Base-by-base conservation (phyloP, 2,329 filamentous ascomycete genomes). In the Colletotrichum sp. region DNA sequence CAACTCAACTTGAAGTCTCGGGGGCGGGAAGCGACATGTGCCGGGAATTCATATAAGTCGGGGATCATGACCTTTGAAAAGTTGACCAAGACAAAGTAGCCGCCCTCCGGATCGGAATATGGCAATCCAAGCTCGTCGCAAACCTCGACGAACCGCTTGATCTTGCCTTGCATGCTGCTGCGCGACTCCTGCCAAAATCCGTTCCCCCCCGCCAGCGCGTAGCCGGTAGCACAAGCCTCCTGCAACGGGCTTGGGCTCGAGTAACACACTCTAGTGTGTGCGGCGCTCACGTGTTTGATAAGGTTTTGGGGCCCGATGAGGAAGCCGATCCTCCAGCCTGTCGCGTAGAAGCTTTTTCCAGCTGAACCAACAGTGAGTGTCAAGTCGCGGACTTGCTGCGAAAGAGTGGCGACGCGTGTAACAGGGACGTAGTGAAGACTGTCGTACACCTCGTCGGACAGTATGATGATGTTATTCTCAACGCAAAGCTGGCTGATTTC, bases 301-400 rank as follows among this genome's bases (percentile, higher is more conserved):
- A 98, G 88, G 76, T 98, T 91, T 68, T 95, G 91, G 0, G 95
- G 96, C 0, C 97, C 97, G 82, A 98, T 97, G 48, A 99, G 88
- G 92, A 96, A 99, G 70, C 97, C 91, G 7, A 98, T 96, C 74
- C 97, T 93, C 97, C 97, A 99, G 64, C 97, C 97, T 0, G 97
- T 99, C 71, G 95, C 95, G 82, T 98, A 98, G 86, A 99, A 99
- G 88, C 97, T 98, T 90, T 99, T 99, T 80, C 97, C 97, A 1
- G 96, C 97, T 0, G 96, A 98, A 25, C 97, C 97, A 30, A 99
- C 97, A 0, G 97, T 98, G 65, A 99, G 86, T 6, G 97, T 98
- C 79, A 98, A 90, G 75, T 92, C 91, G 79, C 96, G 96, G 67
- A 98, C 92, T 83, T 98, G 95, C 0, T 96, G 96, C 0, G 95